Evolutionary conservation across 2,329 filamentous ascomycete species (phyloP).

Genomic region (Trichoderma breve): DNA sequence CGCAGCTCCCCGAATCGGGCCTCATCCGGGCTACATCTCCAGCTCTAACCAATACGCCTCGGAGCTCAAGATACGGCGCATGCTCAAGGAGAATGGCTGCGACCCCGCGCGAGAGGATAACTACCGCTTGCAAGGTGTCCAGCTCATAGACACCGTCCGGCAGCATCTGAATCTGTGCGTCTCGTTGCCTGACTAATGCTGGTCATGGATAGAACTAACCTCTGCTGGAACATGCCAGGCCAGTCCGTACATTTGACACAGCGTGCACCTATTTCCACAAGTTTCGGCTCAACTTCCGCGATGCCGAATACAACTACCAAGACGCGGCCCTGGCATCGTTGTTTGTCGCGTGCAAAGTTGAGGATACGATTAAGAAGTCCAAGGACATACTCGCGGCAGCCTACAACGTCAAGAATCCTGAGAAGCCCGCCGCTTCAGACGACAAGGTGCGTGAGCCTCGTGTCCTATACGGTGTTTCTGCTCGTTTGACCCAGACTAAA

Average conservation of each 20-base stretch:
- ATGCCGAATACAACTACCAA: constrained; percentile 78
- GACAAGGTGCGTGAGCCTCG: constrained; percentile 61
- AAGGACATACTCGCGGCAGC: constrained; percentile 87
- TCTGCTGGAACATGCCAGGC: constrained; percentile 47
- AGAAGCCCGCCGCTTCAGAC: constrained; percentile 70
- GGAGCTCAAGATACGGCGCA: constrained; percentile 74
- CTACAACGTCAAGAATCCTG: constrained; percentile 75
- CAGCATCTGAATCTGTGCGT: constrained; percentile 74
- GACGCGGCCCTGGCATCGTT: constrained; percentile 86
- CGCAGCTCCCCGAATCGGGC: constrained; percentile 33
- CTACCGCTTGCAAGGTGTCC: constrained; percentile 79
- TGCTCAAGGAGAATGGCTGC: constrained; percentile 66
- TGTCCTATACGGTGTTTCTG: background rate
- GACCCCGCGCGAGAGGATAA: constrained; percentile 77
- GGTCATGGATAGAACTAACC: background rate
- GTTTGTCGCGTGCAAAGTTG: constrained; percentile 93
- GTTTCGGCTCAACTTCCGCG: constrained; percentile 82
- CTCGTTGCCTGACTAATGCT: background rate
- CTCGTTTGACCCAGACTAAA: background rate
- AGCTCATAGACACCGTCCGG: constrained; percentile 84
- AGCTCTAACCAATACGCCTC: constrained; percentile 70
- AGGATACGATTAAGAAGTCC: constrained; percentile 97
- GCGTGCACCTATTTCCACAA: constrained; percentile 92
- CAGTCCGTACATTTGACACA: constrained; percentile 87
- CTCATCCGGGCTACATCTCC: constrained; percentile 49